Base-by-base conservation (phyloP, 192 early-diverging fungal species). In the Geosiphon pyriformis region DNA sequence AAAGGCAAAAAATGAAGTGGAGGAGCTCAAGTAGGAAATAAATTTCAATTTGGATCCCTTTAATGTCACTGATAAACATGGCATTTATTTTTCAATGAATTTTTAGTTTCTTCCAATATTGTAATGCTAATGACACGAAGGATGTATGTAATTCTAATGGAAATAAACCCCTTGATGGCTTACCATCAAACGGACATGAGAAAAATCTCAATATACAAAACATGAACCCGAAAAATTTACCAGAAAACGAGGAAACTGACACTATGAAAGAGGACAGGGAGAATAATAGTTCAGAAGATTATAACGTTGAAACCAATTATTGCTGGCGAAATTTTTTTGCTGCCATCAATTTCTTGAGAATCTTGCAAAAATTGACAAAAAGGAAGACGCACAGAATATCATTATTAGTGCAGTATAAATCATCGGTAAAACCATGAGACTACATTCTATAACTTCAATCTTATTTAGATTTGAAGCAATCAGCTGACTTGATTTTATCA, bases 391-490 rank as follows among this genome's bases (percentile, higher is more conserved):
- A 92, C 56, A 79, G 92, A 6, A 77, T 93, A 23, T 55, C 92
- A 48, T 79, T 91, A 6, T 59, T 94, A 10, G 89, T 94, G 0
- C 90, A 93, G 65, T 93, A 91, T 81, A 94, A 92, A 69, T 86
- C 89, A 33, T 85, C 82, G 1, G 83, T 76, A 68, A 66, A 68
- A 65, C 2, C 18, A 20, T 29, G 20, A 18, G 2, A 34, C 23
- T 12, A 26, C 10, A 25, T 52, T 0, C 6, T n/a, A n/a, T n/a
- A n/a, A n/a, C n/a, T n/a, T n/a, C n/a, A n/a, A n/a, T n/a, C n/a
- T n/a, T n/a, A n/a, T n/a, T n/a, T n/a, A n/a, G n/a, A n/a, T n/a
- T n/a, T n/a, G n/a, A n/a, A n/a, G n/a, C n/a, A n/a, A n/a, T n/a
- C n/a, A n/a, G n/a, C n/a, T n/a, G n/a, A n/a, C n/a, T n/a, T n/a